Evolutionary conservation across 73 alveolate species (phyloP).

Genomic region (Symbiodinium pilosum): DNA sequence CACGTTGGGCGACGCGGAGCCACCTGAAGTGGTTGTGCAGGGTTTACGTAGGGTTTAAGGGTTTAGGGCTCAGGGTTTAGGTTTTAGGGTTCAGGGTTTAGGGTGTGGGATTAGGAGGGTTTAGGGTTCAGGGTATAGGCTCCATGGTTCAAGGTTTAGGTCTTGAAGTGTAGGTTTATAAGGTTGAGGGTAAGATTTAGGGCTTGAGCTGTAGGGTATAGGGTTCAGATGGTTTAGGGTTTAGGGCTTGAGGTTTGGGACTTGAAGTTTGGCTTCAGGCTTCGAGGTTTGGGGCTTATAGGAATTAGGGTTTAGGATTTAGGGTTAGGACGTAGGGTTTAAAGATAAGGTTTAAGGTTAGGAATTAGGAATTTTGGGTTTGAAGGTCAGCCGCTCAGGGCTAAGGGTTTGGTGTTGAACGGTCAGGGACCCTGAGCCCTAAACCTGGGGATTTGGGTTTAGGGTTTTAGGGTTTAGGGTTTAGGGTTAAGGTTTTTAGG

Average conservation of each 20-base stretch:
- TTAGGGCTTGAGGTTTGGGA: not conserved
- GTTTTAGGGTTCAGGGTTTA: not conserved
- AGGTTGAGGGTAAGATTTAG: not conserved
- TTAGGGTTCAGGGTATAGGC: not conserved
- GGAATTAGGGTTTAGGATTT: not conserved
- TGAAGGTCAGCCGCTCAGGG: not conserved
- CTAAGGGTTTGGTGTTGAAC: not conserved
- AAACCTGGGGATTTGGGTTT: too few relatives aligned
- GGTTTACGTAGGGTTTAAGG: not conserved
- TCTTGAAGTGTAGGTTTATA: too few relatives aligned
- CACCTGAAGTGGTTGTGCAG: not conserved
- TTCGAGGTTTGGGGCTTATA: not conserved
- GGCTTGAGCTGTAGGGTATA: not conserved
- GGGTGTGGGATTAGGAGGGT: not conserved
- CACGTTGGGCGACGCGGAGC: not conserved
- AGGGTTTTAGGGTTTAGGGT: not conserved
- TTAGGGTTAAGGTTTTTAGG: too few relatives aligned
- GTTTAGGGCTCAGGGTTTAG: not conserved
- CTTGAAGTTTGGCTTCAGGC: not conserved
- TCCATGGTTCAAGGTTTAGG: not conserved
- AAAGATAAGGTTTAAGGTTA: too few relatives aligned
- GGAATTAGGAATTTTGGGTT: not conserved
- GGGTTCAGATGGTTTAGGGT: not conserved
- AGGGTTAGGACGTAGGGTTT: too few relatives aligned
- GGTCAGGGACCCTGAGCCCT: too few relatives aligned